Percentiles rank a stretch among this genome's conserved stretches.
phyloP scores from a whole-genome alignment of 2,329 filamentous ascomycete species.

The Curvularia sp. region DNA sequence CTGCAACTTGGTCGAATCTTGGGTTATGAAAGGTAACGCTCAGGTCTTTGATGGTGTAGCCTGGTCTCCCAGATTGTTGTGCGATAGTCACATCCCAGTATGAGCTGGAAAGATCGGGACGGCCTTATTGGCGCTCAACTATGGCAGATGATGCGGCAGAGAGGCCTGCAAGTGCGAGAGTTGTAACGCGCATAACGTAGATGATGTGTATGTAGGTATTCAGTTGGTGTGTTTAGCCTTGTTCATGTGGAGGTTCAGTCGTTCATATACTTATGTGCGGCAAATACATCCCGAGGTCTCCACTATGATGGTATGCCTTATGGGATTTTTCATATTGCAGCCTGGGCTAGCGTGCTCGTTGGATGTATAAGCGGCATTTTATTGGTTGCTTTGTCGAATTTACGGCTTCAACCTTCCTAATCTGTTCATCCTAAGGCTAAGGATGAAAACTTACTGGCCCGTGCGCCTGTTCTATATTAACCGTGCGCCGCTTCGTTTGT shows the following conservation, averaged over 20 bases:
- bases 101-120: constrained; percentile 10
- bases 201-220: background rate
- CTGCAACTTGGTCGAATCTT: background rate
- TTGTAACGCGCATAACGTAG: background rate
- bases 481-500: too few species aligned
- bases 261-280: background rate
- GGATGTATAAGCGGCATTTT: background rate
- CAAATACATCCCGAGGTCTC: background rate
- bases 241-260: background rate
- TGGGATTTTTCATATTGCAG: background rate
- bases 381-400: background rate
- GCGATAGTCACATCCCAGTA: constrained; percentile 25
- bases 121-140: background rate
- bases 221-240: background rate
- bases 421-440: too few species aligned
- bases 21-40: constrained; percentile 12
- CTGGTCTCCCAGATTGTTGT: constrained; percentile 18
- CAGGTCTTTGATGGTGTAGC: constrained; percentile 21
- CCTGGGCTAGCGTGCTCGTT: background rate
- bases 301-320: background rate
- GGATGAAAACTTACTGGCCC: too few species aligned
- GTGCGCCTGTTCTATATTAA: too few species aligned
- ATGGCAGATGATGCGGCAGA: background rate
- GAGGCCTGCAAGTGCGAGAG: background rate
- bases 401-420: too few species aligned